Percentiles rank a stretch among this genome's conserved stretches.
These are phyloP conservation scores for Zygosaccharomyces pseudobailii DNA, from an alignment of 1,139 yeast genomes.

Conservation along the genomic window DNA sequence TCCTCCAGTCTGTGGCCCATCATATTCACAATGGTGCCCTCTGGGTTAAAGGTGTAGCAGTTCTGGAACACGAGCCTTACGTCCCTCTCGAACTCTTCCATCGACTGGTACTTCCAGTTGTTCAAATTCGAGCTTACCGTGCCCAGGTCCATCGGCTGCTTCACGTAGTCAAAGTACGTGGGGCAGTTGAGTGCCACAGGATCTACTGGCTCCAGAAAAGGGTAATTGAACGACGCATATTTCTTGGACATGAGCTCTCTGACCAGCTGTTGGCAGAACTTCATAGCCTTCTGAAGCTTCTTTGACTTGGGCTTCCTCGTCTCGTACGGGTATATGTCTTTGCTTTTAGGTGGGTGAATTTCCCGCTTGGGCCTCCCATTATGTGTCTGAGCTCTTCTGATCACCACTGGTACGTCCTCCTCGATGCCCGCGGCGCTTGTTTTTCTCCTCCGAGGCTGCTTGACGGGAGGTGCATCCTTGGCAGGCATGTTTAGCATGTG, in stretches of 20 bases:
- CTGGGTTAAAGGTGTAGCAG: constrained; percentile 91
- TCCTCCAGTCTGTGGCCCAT: constrained; percentile 92
- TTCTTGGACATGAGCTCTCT: constrained; percentile 81
- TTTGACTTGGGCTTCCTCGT: constrained; percentile 74
- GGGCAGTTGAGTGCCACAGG: constrained; percentile 93
- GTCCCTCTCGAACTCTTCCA: constrained; percentile 82
- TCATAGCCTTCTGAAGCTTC: constrained; percentile 83
- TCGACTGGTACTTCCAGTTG: constrained; percentile 83
- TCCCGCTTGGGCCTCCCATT: constrained; percentile 84
- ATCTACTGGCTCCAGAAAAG: constrained; percentile 91
- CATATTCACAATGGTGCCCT: constrained; percentile 88
- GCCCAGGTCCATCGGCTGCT: constrained; percentile 92
- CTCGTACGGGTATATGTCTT: constrained; percentile 82
- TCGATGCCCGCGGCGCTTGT: constrained; percentile 15
- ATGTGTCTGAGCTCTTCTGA: constrained; percentile 59
- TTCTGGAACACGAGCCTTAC: constrained; percentile 77
- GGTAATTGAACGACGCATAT: constrained; percentile 79
- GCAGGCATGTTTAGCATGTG: constrained; percentile 92
- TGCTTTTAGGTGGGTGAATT: constrained; percentile 93
- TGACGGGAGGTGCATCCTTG: constrained; percentile 48
- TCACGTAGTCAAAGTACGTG: constrained; percentile 75
- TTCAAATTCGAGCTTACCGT: constrained; percentile 76
- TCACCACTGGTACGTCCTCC: constrained; percentile 34
- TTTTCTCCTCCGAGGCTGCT: constrained; percentile 19
- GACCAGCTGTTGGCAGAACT: constrained; percentile 77